phyloP scores from a whole-genome alignment of 2,329 filamentous ascomycete genomes.

The Talaromyces rugulosus region DNA sequence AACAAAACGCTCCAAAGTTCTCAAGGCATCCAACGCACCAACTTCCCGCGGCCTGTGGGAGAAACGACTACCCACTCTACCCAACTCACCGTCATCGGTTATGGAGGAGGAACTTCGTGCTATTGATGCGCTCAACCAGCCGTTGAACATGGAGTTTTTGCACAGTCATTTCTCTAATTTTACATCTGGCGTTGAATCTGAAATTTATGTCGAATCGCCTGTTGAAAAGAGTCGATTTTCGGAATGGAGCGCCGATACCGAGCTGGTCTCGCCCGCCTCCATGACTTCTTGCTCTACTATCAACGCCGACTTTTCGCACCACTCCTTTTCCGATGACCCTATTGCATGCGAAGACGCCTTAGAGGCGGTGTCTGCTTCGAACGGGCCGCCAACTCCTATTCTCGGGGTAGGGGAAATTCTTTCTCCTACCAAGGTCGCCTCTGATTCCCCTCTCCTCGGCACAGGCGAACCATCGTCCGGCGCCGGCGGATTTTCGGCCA shows the following conservation, averaged over 20 bases:
- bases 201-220: slow-evolving; percentile 20
- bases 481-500: slow-evolving; percentile 22
- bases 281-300: slow-evolving; percentile 33
- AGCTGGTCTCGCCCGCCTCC: slow-evolving; percentile 31
- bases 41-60: slow-evolving; percentile 26
- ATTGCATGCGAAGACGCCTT: not conserved
- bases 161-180: slow-evolving; percentile 42
- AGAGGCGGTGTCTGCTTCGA: slow-evolving; percentile 17
- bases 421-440: slow-evolving; percentile 17
- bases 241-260: slow-evolving; percentile 37
- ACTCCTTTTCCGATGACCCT: not conserved
- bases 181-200: slow-evolving; percentile 30
- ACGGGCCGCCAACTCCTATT: slow-evolving; percentile 36
- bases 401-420: slow-evolving; percentile 27
- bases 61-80: slow-evolving; percentile 43
- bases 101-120: slow-evolving; percentile 37
- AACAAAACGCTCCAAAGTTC: slow-evolving; percentile 9
- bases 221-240: slow-evolving; percentile 36
- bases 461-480: slow-evolving; percentile 15
- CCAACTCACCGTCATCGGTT: slow-evolving; percentile 44
- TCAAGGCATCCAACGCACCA: slow-evolving; percentile 21
- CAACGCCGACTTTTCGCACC: slow-evolving; percentile 14
- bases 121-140: slow-evolving; percentile 29
- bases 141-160: slow-evolving; percentile 28
- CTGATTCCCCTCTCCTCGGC: slow-evolving; percentile 7